Conservation (phyloP, 768 basidiomycete genomes). For the Leccinum uliginosum region DNA sequence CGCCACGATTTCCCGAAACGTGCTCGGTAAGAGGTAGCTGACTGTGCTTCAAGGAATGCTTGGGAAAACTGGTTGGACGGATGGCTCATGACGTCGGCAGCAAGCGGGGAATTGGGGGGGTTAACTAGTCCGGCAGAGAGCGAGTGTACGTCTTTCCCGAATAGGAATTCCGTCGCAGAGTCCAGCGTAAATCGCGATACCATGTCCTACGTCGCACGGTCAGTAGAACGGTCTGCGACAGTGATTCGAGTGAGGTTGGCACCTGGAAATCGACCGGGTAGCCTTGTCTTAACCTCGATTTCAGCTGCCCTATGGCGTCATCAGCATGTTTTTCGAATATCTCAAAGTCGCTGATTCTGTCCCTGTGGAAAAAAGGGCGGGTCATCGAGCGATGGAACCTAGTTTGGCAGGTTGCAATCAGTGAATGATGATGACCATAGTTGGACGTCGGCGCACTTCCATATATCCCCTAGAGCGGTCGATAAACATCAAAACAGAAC, state of each 20-base stretch:
- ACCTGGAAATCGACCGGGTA: slow-evolving; percentile 58
- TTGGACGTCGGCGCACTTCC: slow-evolving; percentile 41
- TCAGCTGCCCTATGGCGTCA: slow-evolving; percentile 42
- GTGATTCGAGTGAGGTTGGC: not conserved
- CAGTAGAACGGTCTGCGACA: not conserved
- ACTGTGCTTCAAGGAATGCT: slow-evolving; percentile 50
- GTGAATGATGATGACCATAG: not conserved
- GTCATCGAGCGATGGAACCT: slow-evolving; percentile 60
- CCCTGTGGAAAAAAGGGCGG: slow-evolving; percentile 56
- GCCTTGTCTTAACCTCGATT: slow-evolving; percentile 39
- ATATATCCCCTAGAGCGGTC: slow-evolving; percentile 41
- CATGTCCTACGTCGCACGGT: slow-evolving; percentile 37
- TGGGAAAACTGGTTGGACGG: slow-evolving; percentile 40
- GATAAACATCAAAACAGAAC: not conserved
- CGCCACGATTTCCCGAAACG: slow-evolving; percentile 47
- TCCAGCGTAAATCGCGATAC: slow-evolving; percentile 57
- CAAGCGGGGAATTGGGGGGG: slow-evolving; percentile 29
- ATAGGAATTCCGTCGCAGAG: slow-evolving; percentile 56
- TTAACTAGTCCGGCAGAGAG: slow-evolving; percentile 47
- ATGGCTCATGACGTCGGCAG: slow-evolving; percentile 21
- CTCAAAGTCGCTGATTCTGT: slow-evolving; percentile 51
- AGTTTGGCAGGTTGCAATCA: not conserved
- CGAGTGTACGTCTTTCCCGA: slow-evolving; percentile 43
- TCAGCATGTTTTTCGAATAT: slow-evolving; percentile 49
- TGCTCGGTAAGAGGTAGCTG: slow-evolving; percentile 34